Conservation (phyloP, 352 stramenopile genomes). For the Aphanomyces stellatus region DNA sequence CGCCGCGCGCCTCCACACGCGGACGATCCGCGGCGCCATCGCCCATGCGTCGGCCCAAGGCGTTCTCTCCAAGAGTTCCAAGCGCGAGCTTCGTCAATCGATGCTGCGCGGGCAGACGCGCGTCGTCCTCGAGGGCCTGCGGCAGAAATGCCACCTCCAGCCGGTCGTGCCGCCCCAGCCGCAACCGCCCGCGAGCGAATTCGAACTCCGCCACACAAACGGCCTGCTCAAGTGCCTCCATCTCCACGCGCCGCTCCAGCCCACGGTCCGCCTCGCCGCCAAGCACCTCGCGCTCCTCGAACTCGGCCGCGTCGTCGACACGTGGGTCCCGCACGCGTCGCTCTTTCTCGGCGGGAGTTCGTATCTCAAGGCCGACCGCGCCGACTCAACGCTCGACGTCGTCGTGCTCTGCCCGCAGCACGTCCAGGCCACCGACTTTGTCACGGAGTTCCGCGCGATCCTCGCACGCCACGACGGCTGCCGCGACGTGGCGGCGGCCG, state of each 20-base stretch:
- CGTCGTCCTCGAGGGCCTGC: slow-evolving; percentile 1
- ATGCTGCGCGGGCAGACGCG: slow-evolving; percentile 13
- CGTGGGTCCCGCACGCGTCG: slow-evolving; percentile 61
- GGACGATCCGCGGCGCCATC: slow-evolving; percentile 12
- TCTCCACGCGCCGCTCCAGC: slow-evolving; percentile 45
- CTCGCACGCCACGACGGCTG: slow-evolving; percentile 27
- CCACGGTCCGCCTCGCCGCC: slow-evolving; percentile 41
- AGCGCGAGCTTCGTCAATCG: slow-evolving; percentile 14
- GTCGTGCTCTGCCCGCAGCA: slow-evolving; percentile 58
- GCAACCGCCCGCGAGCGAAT: slow-evolving; percentile 40
- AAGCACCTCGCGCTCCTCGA: slow-evolving; percentile 78
- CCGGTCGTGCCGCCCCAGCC: slow-evolving; percentile 4
- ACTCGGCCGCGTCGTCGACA: slow-evolving; percentile 56
- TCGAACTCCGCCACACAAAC: slow-evolving; percentile 73
- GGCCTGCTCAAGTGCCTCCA: slow-evolving; percentile 77
- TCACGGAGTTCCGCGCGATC: slow-evolving; percentile 47
- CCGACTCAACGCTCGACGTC: slow-evolving; percentile 71
- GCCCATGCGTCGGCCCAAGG: slow-evolving; percentile 13
- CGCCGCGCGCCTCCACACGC: slow-evolving; percentile 3
- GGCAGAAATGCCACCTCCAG: slow-evolving; percentile 13
- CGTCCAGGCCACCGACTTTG: slow-evolving; percentile 58
- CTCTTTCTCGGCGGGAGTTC: slow-evolving; percentile 69
- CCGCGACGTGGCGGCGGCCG: slow-evolving; percentile 44
- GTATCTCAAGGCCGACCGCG: slow-evolving; percentile 69
- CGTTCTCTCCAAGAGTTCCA: slow-evolving; percentile 16